phyloP scores from a whole-genome alignment of 352 stramenopile genomes.

The Phytophthora cactorum region DNA sequence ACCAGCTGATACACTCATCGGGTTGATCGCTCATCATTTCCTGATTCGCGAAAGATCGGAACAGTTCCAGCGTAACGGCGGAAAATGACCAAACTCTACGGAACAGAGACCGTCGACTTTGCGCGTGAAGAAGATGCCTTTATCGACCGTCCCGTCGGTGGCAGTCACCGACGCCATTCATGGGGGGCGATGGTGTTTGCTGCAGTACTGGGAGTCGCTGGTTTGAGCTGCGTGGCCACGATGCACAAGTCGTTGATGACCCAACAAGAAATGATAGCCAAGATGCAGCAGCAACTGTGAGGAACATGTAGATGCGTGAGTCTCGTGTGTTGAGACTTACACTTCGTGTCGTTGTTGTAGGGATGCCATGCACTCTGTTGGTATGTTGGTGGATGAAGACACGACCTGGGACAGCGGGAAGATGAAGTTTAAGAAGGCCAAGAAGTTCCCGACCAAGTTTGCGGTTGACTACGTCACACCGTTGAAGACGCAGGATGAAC shows the following conservation, averaged over 20 bases:
- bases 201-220: slow-evolving; percentile 38
- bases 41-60: slow-evolving; percentile 12
- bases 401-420: slow-evolving; percentile 20
- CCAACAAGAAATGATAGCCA: slow-evolving; percentile 41
- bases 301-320: too few relatives aligned
- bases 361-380: slow-evolving; percentile 56
- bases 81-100: slow-evolving; percentile 26
- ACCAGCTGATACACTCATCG: slow-evolving; percentile 18
- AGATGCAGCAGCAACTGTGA: slow-evolving; percentile 64
- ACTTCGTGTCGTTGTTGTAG: too few relatives aligned
- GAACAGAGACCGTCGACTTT: slow-evolving; percentile 31
- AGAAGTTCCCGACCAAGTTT: slow-evolving; percentile 62
- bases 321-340: too few relatives aligned
- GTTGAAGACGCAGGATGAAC: slow-evolving; percentile 74
- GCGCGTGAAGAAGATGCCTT: slow-evolving; percentile 33
- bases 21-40: slow-evolving; percentile 26
- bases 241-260: slow-evolving; percentile 48
- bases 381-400: slow-evolving; percentile 29
- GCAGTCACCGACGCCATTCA: slow-evolving; percentile 7
- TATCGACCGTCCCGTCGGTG: slow-evolving; percentile 1
- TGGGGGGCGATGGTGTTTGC: slow-evolving; percentile 47
- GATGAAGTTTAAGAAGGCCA: slow-evolving; percentile 14
- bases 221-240: slow-evolving; percentile 40
- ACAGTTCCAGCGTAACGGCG: slow-evolving; percentile 9
- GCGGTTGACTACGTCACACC: slow-evolving; percentile 59